Percentiles rank a stretch among this genome's conserved stretches.
phyloP scores from a whole-genome alignment of 331 rosid species.

The Malus hybrid region DNA sequence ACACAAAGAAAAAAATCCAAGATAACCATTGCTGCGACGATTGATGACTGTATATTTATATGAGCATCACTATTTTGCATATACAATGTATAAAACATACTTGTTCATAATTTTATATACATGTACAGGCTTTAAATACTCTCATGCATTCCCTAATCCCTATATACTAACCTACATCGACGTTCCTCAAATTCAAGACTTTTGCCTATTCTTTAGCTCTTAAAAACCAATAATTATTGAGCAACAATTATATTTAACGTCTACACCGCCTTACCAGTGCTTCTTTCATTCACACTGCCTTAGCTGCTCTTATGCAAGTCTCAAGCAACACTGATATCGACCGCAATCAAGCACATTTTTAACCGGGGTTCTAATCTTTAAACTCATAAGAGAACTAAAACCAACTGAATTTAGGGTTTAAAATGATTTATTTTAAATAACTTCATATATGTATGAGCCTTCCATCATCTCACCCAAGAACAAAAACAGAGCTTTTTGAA shows the following conservation, averaged over 20 bases:
- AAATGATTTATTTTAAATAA: neutral
- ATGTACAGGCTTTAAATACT: neutral
- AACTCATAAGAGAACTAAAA: neutral
- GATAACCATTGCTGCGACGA: neutral
- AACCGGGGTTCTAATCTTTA: neutral
- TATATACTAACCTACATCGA: too few species aligned
- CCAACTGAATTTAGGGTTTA: neutral
- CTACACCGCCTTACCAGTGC: too few species aligned
- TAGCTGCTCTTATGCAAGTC: too few species aligned
- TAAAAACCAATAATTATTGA: too few species aligned
- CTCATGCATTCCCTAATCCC: neutral
- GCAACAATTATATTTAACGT: too few species aligned
- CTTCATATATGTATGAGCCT: neutral
- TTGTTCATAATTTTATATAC: neutral
- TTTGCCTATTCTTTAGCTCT: neutral
- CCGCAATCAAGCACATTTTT: neutral
- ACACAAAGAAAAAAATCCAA: neutral
- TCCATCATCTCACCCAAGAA: neutral
- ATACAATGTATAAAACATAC: neutral
- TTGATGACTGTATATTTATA: neutral
- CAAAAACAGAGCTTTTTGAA: neutral
- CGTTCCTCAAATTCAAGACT: neutral
- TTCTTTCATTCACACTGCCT: too few species aligned
- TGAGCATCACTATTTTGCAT: neutral
- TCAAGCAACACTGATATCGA: too few species aligned